A percentile compares a stretch with the other conserved stretches of the same genome.
Conservation (phyloP, 2,329 filamentous ascomycete species). For the Paecilomyces dactylethromorphus region DNA sequence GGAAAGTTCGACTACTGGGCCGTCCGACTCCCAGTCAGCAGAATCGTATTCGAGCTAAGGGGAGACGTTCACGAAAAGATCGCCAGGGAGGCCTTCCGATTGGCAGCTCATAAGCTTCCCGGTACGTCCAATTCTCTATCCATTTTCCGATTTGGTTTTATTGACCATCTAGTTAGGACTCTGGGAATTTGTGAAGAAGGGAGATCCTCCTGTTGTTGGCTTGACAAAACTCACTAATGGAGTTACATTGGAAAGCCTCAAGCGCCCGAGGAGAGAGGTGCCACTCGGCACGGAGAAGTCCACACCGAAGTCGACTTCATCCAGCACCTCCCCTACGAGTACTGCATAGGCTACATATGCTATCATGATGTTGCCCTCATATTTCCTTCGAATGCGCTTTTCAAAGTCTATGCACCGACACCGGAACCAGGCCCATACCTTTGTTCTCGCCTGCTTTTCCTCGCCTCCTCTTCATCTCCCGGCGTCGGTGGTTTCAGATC, state of each 20-base stretch:
- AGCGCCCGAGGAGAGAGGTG: constrained; percentile 66
- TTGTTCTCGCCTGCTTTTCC: constrained; percentile 42
- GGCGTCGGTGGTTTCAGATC: constrained; percentile 27
- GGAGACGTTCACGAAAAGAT: constrained; percentile 92
- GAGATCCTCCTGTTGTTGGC: constrained; percentile 82
- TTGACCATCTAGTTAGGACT: constrained; percentile 23
- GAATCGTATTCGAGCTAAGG: constrained; percentile 87
- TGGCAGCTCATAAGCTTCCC: constrained; percentile 92
- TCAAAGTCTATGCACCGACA: constrained; percentile 44
- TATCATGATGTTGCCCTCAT: constrained; percentile 2
- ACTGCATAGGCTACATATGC: constrained; percentile 22
- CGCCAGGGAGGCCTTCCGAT: constrained; percentile 82
- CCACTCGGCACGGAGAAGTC: constrained; percentile 33
- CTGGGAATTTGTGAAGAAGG: constrained; percentile 92
- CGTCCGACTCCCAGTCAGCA: constrained; percentile 78
- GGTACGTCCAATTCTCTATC: constrained; percentile 50
- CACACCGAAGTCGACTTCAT: constrained; percentile 26
- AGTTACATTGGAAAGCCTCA: constrained; percentile 74
- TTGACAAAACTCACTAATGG: constrained; percentile 82
- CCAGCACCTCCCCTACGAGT: constrained; percentile 22
- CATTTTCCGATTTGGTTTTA: neutral
- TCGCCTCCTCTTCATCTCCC: constrained; percentile 31
- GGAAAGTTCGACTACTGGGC: constrained; percentile 97
- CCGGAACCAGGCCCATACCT: constrained; percentile 50
- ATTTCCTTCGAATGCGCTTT: neutral